Base-by-base conservation (phyloP, 2,329 filamentous ascomycete genomes). In the Huntiella moniliformis region DNA sequence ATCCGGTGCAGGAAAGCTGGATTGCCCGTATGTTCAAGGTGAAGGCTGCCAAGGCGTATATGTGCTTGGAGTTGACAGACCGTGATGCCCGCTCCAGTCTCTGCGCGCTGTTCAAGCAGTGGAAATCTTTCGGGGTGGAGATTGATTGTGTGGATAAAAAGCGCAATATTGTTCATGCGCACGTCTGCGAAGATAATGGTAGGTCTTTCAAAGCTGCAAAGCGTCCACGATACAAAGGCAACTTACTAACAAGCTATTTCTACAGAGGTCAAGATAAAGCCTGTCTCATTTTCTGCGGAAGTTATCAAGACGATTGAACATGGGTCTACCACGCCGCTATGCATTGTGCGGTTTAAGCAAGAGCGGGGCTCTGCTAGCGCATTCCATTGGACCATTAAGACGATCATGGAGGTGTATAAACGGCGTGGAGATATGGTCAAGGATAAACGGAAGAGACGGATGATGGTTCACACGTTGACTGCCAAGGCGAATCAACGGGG, bases 331-430 rank as follows among this genome's bases (percentile, higher is more conserved):
- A 77, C 75, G 39, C 79, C 79, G 40, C 70, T 95, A 45, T 82
- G 80, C 58, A 77, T 95, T 52, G 76, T 83, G 28, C 79, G 84
- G 33, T 84, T 95, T 59, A 88, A 82, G 1, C 87, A 95, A 57
- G 85, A 91, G 57, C 79, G 79, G 48, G 91, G 88, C n/a, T 87
- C 88, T 1, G 86, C 84, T 34, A 91, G 81, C 55, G 91, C 82
- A 54, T 93, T 96, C 63, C 73, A 84, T 58, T 78, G 76, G 56
- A 82, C 94, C 7, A 73, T 92, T 18, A 80, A 86, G 49, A 80
- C 81, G 3, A 68, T 95, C 54, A 71, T 79, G 52, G 67, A 72
- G 15, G 72, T 84, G 12, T 76, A 92, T 58, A 68, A 67, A 52
- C 67, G 67, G 50, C 74, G 78, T 22, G 68, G 69, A 18, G 64